Evolutionary conservation across 2,329 filamentous ascomycete genomes (phyloP).

Genomic region (Parastagonospora avenae): DNA sequence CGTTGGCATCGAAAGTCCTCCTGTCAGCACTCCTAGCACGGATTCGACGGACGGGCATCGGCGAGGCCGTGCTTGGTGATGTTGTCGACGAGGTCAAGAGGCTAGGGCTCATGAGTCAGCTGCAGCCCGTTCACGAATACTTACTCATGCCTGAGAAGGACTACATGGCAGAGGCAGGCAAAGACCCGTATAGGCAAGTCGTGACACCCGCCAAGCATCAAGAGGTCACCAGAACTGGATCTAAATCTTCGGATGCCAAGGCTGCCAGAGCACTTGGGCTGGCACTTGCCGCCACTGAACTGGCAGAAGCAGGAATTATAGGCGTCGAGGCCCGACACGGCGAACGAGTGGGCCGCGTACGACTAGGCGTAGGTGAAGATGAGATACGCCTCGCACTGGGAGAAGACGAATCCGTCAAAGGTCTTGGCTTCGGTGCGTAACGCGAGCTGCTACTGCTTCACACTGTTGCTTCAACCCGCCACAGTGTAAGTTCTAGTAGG

Average conservation of each 20-base stretch:
- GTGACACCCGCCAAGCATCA: slow-evolving; percentile 22
- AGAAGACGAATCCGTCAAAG: slow-evolving; percentile 85
- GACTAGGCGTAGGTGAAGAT: slow-evolving; percentile 85
- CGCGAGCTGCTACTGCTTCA: background rate
- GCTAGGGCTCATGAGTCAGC: slow-evolving; percentile 66
- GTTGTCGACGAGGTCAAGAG: slow-evolving; percentile 83
- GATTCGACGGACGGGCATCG: slow-evolving; percentile 80
- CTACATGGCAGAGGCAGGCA: slow-evolving; percentile 19
- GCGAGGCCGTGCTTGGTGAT: slow-evolving; percentile 86
- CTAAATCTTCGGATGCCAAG: slow-evolving; percentile 37
- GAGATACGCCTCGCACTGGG: slow-evolving; percentile 87
- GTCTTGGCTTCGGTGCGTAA: slow-evolving; percentile 61
- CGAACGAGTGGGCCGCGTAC: slow-evolving; percentile 84
- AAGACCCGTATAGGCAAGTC: slow-evolving; percentile 9
- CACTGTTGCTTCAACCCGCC: background rate
- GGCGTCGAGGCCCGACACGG: slow-evolving; percentile 78
- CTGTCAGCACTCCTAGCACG: slow-evolving; percentile 81
- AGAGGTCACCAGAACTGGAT: slow-evolving; percentile 18
- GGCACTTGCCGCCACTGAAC: slow-evolving; percentile 75
- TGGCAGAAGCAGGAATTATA: slow-evolving; percentile 86
- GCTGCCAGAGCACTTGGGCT: slow-evolving; percentile 60
- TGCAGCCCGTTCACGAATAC: slow-evolving; percentile 65
- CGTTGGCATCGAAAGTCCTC: slow-evolving; percentile 82
- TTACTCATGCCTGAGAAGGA: slow-evolving; percentile 55
- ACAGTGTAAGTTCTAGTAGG: slow-evolving; percentile 5